Base-by-base conservation (phyloP, 1,284 basidiomycete genomes). In the Malassezia furfur region DNA sequence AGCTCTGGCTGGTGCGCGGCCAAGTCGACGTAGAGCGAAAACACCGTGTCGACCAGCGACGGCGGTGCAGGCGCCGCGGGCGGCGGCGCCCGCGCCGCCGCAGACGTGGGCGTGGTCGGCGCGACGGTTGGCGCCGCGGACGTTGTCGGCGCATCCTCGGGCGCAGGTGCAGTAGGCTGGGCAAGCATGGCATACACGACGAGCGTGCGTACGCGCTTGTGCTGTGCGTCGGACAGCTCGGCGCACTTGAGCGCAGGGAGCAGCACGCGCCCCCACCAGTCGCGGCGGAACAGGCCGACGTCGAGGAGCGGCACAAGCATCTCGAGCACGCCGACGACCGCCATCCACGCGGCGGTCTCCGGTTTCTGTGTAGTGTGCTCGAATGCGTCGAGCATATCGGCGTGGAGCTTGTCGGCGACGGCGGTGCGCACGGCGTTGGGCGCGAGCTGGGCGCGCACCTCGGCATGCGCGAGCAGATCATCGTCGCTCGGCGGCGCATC, bases 191-290 rank as follows among this genome's bases (percentile, higher is more conserved):
- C 59, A 17, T 49, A 50, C 9, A 68, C 62, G 25, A 63, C 62
- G 40, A 74, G 66, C 25, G 62, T 52, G 6, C 64, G 54, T 1
- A 67, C 68, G 15, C 64, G 59, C 17, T 57, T 59, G 25, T 60
- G 62, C 10, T 64, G 59, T 22, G 53, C 58, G 45, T 57, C 57
- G 30, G 60, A 47, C 5, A 64, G 53, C n/a, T 55, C 48, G 0
- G 59, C 49, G 25, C 60, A 60, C 43, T 68, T 62, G 39, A 74
- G 61, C 11, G 70, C 45, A 22, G 70, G 72, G 10, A 63, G 57
- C 10, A 74, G 51, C 10, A 70, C 52, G 28, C 64, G 59, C 32
- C 70, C 68, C 65, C 67, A 72, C 72, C 72, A 74, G 41, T 67
- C 59, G 51, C 62, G 52, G 40, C 30, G 30, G 2, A 68, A 60